phyloP scores from a whole-genome alignment of 2,329 filamentous ascomycete genomes.

The Plenodomus tracheiphilus region DNA sequence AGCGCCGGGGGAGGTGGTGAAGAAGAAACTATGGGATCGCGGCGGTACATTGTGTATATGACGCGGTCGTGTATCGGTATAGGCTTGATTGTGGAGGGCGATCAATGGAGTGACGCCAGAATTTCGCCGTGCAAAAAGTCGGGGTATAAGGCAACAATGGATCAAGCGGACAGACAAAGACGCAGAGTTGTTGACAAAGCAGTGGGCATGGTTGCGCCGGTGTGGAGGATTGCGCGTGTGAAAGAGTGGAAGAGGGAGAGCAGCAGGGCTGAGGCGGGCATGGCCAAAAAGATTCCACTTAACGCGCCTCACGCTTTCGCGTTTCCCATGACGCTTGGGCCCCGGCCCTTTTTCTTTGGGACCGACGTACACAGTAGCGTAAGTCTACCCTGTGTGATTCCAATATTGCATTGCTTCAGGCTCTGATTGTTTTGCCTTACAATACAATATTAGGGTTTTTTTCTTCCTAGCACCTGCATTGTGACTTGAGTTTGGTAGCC shows the following conservation, averaged over 20 bases:
- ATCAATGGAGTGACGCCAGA: conserved; percentile 3
- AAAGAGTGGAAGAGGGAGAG: not conserved
- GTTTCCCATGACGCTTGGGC: not conserved
- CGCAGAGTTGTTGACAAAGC: conserved; percentile 13
- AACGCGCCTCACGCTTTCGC: not conserved
- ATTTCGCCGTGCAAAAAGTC: conserved; percentile 1
- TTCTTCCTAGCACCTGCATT: too few species aligned
- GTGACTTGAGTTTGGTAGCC: too few species aligned
- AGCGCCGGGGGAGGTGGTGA: conserved; percentile 27
- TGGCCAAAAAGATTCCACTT: not conserved
- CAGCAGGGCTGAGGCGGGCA: not conserved
- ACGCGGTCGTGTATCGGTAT: not conserved
- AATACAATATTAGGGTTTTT: too few species aligned
- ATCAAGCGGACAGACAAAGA: conserved; percentile 16
- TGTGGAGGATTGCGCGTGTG: not conserved
- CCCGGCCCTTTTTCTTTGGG: too few species aligned
- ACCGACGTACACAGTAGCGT: too few species aligned
- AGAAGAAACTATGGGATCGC: conserved; percentile 40
- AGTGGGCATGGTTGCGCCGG: conserved; percentile 9
- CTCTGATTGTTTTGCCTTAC: too few species aligned
- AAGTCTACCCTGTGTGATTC: too few species aligned
- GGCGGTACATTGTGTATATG: conserved; percentile 33
- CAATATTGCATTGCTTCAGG: too few species aligned
- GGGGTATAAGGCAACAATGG: conserved; percentile 6
- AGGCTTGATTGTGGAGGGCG: not conserved